These are phyloP conservation scores for Ganoderma lucidum DNA, from an alignment of 1,284 basidiomycete species.

Conservation along the genomic window DNA sequence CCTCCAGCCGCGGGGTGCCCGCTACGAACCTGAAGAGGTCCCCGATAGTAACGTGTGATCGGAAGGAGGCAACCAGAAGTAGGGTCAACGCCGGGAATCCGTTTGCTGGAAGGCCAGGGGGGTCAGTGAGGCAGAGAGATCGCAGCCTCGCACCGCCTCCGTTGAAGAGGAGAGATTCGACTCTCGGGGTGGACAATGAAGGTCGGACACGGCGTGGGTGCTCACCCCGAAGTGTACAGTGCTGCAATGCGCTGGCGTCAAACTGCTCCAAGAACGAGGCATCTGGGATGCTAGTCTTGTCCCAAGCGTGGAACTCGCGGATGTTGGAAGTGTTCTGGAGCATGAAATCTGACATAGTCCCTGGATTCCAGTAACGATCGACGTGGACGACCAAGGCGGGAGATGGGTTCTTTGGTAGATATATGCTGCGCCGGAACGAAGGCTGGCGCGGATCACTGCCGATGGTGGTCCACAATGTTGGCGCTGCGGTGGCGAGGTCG, in stretches of 20 bases:
- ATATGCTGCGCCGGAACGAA: background rate
- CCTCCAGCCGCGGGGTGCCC: conserved; percentile 4
- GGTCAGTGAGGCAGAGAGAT: conserved; percentile 4
- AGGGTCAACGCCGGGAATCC: conserved; percentile 3
- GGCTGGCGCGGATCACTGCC: background rate
- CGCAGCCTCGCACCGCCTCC: background rate
- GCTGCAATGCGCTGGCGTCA: background rate
- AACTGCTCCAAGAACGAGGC: background rate
- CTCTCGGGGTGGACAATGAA: no score
- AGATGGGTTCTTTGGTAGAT: background rate
- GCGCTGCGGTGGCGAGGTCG: background rate
- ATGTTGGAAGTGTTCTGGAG: background rate
- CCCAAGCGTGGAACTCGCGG: background rate
- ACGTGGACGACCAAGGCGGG: background rate
- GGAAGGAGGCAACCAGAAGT: background rate
- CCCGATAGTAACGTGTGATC: background rate
- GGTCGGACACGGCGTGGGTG: no score
- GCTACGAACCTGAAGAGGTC: conserved; percentile 7
- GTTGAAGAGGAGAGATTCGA: background rate
- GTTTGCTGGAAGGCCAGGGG: conserved; percentile 1
- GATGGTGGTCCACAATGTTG: background rate
- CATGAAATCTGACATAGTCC: background rate
- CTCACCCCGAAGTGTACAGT: background rate
- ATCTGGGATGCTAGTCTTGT: background rate
- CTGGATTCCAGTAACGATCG: no score